Evolutionary conservation across 352 stramenopile species (phyloP).

Genomic region (Phytopythium vexans): DNA sequence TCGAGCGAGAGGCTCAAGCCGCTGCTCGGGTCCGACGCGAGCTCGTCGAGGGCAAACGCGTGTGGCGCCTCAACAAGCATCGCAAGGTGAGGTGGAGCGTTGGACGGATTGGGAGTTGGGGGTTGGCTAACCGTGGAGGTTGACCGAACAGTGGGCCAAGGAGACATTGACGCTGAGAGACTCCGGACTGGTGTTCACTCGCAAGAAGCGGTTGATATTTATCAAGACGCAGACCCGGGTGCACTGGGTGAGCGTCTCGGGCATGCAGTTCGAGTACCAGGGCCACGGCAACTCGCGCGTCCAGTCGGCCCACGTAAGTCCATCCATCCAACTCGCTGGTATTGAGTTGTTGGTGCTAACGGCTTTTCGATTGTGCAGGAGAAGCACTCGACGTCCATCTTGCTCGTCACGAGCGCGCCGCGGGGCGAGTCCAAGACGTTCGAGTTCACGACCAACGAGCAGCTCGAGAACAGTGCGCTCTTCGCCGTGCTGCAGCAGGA

Average conservation of each 20-base stretch:
- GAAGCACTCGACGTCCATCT: conserved; percentile 30
- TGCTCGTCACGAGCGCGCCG: conserved; percentile 22
- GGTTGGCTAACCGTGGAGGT: no score
- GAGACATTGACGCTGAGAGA: conserved; percentile 27
- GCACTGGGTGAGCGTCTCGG: conserved; percentile 23
- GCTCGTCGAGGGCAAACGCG: conserved; percentile 5
- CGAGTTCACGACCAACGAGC: conserved; percentile 25
- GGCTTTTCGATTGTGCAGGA: conserved; percentile 7
- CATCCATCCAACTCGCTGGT: no score
- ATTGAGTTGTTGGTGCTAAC: not conserved
- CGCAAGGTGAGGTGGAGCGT: not conserved
- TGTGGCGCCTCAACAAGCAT: conserved; percentile 7
- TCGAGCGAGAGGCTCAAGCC: conserved; percentile 1
- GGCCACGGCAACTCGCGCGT: conserved; percentile 6
- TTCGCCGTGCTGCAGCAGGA: conserved; percentile 12
- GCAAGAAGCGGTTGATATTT: conserved; percentile 23
- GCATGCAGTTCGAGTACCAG: conserved; percentile 32
- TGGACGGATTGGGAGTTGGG: not conserved
- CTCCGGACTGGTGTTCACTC: conserved; percentile 25
- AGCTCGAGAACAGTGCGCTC: conserved; percentile 18
- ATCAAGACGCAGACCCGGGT: conserved; percentile 30
- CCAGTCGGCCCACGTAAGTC: conserved; percentile 6
- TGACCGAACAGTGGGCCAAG: conserved; percentile 24
- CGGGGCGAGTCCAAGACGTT: conserved; percentile 20
- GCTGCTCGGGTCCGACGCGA: not conserved